These are phyloP conservation scores for Phytomonas francai DNA, from an alignment of 208 protist genomes.

Conservation along the genomic window DNA sequence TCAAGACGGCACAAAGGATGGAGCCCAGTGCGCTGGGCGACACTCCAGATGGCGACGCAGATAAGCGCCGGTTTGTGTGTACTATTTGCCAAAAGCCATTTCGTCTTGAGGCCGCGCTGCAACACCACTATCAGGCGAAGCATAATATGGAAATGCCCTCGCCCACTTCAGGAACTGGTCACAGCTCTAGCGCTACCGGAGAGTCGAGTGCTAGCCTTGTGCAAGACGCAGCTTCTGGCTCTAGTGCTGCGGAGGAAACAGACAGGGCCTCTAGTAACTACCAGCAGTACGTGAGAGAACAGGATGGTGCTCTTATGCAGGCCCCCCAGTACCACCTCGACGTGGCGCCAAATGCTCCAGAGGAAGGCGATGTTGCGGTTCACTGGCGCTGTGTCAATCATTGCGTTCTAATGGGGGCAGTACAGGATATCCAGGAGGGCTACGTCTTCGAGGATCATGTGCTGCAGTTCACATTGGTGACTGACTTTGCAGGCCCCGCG, in stretches of 20 bases:
- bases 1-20: background rate
- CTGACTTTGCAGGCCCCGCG: conserved; percentile 65
- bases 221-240: background rate
- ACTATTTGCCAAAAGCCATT: conserved; percentile 86
- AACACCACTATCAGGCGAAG: conserved; percentile 87
- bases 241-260: conserved; percentile 1
- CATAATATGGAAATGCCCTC: conserved; percentile 81
- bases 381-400: conserved; percentile 84
- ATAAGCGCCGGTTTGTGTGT: conserved; percentile 67
- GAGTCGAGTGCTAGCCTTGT: background rate
- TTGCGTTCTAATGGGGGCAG: conserved; percentile 67
- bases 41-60: conserved; percentile 21
- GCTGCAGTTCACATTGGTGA: conserved; percentile 78
- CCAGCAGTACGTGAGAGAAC: conserved; percentile 48
- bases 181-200: background rate
- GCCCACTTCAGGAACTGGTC: background rate
- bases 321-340: conserved; percentile 78
- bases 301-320: conserved; percentile 49
- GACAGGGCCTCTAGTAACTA: background rate
- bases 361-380: conserved; percentile 73
- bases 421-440: conserved; percentile 72
- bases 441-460: conserved; percentile 85
- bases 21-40: background rate
- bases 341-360: conserved; percentile 78
- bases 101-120: conserved; percentile 77